These are phyloP conservation scores for Phialophora verrucosa DNA, from an alignment of 2,329 filamentous ascomycete genomes.

Conservation along the genomic window DNA sequence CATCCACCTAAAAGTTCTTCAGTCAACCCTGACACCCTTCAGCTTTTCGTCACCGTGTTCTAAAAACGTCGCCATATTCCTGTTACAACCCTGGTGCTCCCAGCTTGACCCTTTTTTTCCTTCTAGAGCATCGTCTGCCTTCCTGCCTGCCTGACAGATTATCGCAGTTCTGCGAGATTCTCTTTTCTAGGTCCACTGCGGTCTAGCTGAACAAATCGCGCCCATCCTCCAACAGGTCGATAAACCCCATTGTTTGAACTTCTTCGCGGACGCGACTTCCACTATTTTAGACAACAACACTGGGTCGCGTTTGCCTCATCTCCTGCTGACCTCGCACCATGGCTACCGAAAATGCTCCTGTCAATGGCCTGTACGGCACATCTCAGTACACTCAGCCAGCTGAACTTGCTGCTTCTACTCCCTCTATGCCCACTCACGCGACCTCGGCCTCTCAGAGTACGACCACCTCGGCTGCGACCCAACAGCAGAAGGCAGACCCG, in stretches of 20 bases:
- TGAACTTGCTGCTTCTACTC: conserved; percentile 39
- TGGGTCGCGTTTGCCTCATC: conserved; percentile 15
- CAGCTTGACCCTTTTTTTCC: neutral
- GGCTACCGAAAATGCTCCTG: conserved; percentile 37
- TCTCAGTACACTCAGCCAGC: conserved; percentile 38
- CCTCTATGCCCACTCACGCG: conserved; percentile 35
- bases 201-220: conserved; percentile 10
- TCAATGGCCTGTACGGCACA: conserved; percentile 38
- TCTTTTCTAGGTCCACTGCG: conserved; percentile 15
- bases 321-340: conserved; percentile 26
- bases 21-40: conserved; percentile 2
- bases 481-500: conserved; percentile 51
- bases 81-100: conserved; percentile 8
- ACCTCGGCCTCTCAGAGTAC: conserved; percentile 39
- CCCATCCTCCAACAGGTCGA: conserved; percentile 1
- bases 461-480: conserved; percentile 40
- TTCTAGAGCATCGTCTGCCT: conserved; percentile 7
- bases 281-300: neutral
- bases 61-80: neutral
- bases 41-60: conserved; percentile 15
- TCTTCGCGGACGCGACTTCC: conserved; percentile 11
- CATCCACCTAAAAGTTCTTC: conserved; percentile 17
- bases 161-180: conserved; percentile 15
- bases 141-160: conserved; percentile 25
- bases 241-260: neutral